A percentile compares a stretch with the other conserved stretches of the same genome.
phyloP scores from a whole-genome alignment of 2,329 filamentous ascomycete genomes.

The Talaromyces sp. region DNA sequence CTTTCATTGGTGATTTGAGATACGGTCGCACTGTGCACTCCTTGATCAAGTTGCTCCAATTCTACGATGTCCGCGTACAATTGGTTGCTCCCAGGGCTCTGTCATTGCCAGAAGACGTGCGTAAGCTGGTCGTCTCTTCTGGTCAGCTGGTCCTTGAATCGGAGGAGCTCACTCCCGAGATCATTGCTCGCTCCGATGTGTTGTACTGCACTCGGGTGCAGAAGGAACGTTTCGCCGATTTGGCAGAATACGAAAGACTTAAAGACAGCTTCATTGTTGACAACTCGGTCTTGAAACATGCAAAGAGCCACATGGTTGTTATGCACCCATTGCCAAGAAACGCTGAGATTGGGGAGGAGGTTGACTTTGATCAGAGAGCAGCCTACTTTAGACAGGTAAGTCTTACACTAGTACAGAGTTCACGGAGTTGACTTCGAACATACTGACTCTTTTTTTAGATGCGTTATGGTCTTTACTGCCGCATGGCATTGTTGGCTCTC shows the following conservation, averaged over 20 bases:
- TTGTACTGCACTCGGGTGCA: constrained; percentile 96
- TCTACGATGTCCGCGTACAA: constrained; percentile 93
- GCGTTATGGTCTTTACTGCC: constrained; percentile 94
- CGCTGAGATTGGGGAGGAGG: constrained; percentile 87
- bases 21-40: constrained; percentile 96
- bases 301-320: constrained; percentile 89
- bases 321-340: constrained; percentile 95
- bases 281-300: constrained; percentile 81
- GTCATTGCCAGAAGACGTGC: constrained; percentile 68
- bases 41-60: constrained; percentile 83
- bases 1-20: constrained; percentile 86
- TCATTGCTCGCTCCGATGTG: constrained; percentile 80
- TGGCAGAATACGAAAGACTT: constrained; percentile 75
- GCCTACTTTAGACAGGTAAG: constrained; percentile 99
- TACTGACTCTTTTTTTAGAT: constrained; percentile 61
- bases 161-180: constrained; percentile 75
- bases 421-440: constrained; percentile 10
- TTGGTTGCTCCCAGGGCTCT: constrained; percentile 80
- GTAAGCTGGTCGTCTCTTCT: constrained; percentile 63
- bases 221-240: constrained; percentile 85
- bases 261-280: constrained; percentile 87
- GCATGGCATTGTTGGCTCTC: constrained; percentile 93
- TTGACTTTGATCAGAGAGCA: constrained; percentile 93
- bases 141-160: constrained; percentile 74
- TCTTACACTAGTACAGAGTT: no score